These are phyloP conservation scores for Epichloe sibirici DNA, from an alignment of 2,329 filamentous ascomycete species.

Conservation along the genomic window DNA sequence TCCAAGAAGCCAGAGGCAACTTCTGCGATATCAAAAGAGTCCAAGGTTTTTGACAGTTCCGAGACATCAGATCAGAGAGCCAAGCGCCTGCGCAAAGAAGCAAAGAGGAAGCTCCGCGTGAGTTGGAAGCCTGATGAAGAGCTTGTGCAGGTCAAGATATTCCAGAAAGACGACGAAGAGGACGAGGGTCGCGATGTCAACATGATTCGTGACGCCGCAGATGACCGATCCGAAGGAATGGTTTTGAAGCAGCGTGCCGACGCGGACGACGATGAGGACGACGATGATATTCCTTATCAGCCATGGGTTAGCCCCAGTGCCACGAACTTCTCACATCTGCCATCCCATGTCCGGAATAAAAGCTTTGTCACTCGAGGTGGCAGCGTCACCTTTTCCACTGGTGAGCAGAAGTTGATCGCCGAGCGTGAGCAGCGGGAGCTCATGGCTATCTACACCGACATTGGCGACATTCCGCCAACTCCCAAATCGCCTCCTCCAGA, in stretches of 20 bases:
- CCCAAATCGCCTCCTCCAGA: slow-evolving; percentile 40
- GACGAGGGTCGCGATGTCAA: slow-evolving; percentile 55
- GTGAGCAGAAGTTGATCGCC: slow-evolving; percentile 42
- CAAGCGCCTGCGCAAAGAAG: slow-evolving; percentile 60
- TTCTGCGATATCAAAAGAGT: slow-evolving; percentile 40
- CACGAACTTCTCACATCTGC: slow-evolving; percentile 35
- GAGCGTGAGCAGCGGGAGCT: slow-evolving; percentile 47
- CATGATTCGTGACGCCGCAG: slow-evolving; percentile 59
- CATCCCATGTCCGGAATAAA: slow-evolving; percentile 32
- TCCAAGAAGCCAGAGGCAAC: slow-evolving; percentile 26
- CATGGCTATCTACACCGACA: slow-evolving; percentile 46
- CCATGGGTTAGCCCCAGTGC: slow-evolving; percentile 38
- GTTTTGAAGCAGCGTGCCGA: slow-evolving; percentile 44
- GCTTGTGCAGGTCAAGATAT: slow-evolving; percentile 54
- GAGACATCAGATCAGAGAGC: slow-evolving; percentile 58
- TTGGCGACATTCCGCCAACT: slow-evolving; percentile 41
- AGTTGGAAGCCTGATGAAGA: slow-evolving; percentile 56
- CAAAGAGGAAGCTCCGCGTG: slow-evolving; percentile 57
- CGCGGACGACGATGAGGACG: slow-evolving; percentile 43
- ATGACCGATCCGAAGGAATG: slow-evolving; percentile 63
- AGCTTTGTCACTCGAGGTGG: slow-evolving; percentile 45
- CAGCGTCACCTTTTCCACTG: slow-evolving; percentile 34
- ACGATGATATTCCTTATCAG: slow-evolving; percentile 41
- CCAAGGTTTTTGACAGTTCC: slow-evolving; percentile 32
- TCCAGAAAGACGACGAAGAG: slow-evolving; percentile 60